Evolutionary conservation across 163 green algal genomes (phyloP).

Genomic region (Smithsoniella earleae): DNA sequence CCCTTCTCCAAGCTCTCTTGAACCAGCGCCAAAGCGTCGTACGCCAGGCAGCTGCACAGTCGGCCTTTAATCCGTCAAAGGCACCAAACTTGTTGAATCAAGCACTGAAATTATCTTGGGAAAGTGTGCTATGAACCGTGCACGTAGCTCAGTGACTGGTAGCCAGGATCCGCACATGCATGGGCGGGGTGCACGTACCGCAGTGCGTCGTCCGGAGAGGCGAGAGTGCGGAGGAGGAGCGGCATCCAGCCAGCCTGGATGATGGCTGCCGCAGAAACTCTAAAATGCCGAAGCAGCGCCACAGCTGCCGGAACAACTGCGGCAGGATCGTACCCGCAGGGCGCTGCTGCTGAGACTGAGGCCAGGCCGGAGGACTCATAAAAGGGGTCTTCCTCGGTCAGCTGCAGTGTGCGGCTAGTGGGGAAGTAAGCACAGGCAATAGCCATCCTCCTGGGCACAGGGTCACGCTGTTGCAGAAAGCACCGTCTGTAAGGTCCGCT

Average conservation of each 20-base stretch:
- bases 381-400: not conserved
- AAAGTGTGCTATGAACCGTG: too few relatives aligned
- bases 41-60: too few relatives aligned
- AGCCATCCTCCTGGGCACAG: not conserved
- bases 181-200: too few relatives aligned
- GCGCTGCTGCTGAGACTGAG: not conserved
- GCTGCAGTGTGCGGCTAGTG: not conserved
- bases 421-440: not conserved
- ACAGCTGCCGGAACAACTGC: not conserved
- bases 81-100: too few relatives aligned
- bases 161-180: not conserved
- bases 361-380: not conserved
- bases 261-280: not conserved
- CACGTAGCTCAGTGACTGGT: not conserved
- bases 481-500: too few relatives aligned
- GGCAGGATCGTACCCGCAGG: not conserved
- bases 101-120: too few relatives aligned
- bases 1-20: too few relatives aligned
- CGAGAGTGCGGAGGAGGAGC: not conserved
- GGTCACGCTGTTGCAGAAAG: too few relatives aligned
- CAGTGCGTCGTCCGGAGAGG: not conserved
- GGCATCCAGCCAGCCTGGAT: not conserved
- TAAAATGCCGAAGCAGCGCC: not conserved
- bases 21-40: too few relatives aligned
- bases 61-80: too few relatives aligned